Conservation (phyloP, 2,329 filamentous ascomycete species). For the Cladosporium velox region DNA sequence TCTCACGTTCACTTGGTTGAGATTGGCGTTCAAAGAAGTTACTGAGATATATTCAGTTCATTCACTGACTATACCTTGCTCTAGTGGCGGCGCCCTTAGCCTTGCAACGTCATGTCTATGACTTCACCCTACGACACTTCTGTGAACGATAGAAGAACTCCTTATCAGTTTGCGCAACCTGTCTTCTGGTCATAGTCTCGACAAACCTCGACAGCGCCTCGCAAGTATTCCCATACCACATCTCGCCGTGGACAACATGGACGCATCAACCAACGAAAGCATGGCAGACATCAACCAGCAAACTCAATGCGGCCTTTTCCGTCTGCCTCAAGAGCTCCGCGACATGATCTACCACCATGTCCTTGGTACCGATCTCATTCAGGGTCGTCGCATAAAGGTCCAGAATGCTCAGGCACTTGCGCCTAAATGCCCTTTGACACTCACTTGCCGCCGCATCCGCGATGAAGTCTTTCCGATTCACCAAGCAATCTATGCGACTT, state of each 20-base stretch:
- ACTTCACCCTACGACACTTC: no score
- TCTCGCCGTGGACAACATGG: no score
- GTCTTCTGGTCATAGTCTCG: no score
- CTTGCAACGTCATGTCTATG: no score
- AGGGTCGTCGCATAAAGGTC: not conserved
- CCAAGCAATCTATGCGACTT: not conserved
- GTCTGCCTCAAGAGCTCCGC: not conserved
- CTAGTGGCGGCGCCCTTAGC: no score
- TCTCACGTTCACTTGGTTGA: not conserved
- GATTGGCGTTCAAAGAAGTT: not conserved
- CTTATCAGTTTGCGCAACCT: no score
- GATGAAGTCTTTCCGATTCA: not conserved
- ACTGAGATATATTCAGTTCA: no score
- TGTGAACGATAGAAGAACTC: no score
- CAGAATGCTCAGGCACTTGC: not conserved
- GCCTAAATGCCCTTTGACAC: not conserved
- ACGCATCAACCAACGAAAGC: no score
- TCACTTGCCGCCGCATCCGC: not conserved
- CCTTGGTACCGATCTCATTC: not conserved
- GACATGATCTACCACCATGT: not conserved
- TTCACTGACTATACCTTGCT: no score
- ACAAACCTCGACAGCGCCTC: no score
- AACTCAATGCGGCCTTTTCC: not conserved
- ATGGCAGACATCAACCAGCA: not conserved
- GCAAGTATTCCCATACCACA: no score